Conservation (phyloP, 1,139 yeast genomes). For the Taphrina betulina region DNA sequence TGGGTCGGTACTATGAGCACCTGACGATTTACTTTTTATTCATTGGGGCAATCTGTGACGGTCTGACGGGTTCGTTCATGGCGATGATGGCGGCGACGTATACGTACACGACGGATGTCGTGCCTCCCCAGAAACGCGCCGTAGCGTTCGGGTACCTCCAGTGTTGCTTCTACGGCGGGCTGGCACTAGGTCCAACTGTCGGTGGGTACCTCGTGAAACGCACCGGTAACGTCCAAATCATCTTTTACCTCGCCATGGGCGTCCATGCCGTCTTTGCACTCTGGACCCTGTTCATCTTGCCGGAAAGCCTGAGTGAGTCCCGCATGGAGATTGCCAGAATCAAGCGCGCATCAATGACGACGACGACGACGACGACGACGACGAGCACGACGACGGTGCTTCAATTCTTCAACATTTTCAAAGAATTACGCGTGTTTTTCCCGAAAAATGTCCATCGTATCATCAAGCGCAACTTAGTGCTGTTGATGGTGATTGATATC, state of each 20-base stretch:
- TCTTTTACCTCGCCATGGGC: conserved; percentile 41
- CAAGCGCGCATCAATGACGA: neutral
- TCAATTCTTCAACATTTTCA: conserved; percentile 6
- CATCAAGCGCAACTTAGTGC: conserved; percentile 15
- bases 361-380: neutral
- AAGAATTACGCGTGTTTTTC: conserved; percentile 19
- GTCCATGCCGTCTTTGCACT: conserved; percentile 42
- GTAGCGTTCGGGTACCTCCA: conserved; percentile 57
- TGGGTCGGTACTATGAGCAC: conserved; percentile 33
- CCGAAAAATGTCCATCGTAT: conserved; percentile 13
- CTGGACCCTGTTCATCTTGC: conserved; percentile 49
- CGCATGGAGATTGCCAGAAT: conserved; percentile 18
- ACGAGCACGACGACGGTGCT: neutral
- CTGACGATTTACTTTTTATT: conserved; percentile 45
- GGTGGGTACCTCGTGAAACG: conserved; percentile 50
- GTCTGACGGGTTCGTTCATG: conserved; percentile 57
- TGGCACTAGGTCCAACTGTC: conserved; percentile 63
- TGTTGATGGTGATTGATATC: conserved; percentile 35
- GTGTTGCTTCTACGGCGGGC: conserved; percentile 59
- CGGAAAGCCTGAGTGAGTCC: conserved; percentile 53
- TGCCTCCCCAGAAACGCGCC: conserved; percentile 56
- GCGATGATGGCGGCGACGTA: conserved; percentile 55
- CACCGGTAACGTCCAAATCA: conserved; percentile 41
- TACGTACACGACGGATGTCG: conserved; percentile 66
- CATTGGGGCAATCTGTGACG: conserved; percentile 49